A percentile compares a stretch with the other conserved stretches of the same genome.
These are phyloP conservation scores for Artemisia annua DNA, from an alignment of 129 eudicot genomes.

Conservation along the genomic window DNA sequence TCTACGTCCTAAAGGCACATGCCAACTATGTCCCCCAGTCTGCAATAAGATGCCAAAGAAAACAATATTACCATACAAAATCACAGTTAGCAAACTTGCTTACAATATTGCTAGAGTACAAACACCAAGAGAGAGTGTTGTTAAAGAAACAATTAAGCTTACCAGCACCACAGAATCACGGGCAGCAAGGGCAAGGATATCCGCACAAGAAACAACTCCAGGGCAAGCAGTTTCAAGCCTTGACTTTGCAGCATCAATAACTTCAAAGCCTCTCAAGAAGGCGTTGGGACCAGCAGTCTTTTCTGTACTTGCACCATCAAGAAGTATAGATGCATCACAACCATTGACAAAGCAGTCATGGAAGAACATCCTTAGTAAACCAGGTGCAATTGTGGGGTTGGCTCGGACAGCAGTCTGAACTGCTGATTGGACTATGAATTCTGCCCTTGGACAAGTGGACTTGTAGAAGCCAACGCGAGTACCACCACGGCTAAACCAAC, in stretches of 20 bases:
- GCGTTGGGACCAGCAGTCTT: constrained; percentile 46
- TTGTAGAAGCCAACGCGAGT: constrained; percentile 56
- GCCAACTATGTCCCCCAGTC: constrained; percentile 55
- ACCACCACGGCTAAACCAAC: constrained; percentile 6
- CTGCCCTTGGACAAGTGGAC: constrained; percentile 52
- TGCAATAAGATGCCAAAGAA: constrained; percentile 16
- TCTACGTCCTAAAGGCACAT: constrained; percentile 66
- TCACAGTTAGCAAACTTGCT: background rate
- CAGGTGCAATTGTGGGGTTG: constrained; percentile 55
- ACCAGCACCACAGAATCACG: constrained; percentile 26
- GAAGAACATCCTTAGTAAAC: constrained; percentile 59
- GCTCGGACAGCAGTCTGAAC: constrained; percentile 45
- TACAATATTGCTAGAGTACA: too few relatives aligned
- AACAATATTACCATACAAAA: background rate
- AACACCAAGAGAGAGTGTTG: background rate
- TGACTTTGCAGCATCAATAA: constrained; percentile 50
- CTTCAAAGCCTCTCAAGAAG: constrained; percentile 60
- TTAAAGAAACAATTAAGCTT: background rate
- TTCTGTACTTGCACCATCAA: constrained; percentile 53
- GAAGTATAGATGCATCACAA: constrained; percentile 69
- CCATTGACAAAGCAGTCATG: constrained; percentile 74
- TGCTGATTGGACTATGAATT: constrained; percentile 49
- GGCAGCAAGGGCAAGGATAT: constrained; percentile 28
- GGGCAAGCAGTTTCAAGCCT: constrained; percentile 26
- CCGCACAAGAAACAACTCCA: constrained; percentile 27